Base-by-base conservation (phyloP, 257 asterid genomes). In the Penstemon eatonii region DNA sequence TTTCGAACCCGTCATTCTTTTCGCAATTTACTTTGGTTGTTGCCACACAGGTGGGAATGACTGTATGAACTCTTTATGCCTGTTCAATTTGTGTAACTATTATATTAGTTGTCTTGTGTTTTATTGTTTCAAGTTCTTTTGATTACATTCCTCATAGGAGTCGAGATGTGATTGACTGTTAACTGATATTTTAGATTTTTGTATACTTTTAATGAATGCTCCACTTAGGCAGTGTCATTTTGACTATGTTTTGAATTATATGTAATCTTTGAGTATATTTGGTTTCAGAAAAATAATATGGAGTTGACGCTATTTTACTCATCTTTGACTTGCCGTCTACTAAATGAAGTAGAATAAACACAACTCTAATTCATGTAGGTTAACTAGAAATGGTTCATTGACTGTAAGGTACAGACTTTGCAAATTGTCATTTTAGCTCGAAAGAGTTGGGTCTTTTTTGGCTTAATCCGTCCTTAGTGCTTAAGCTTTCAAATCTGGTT, bases 21-120 rank as follows among this genome's bases (percentile, higher is more conserved):
- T 83, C 90, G 10, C 96, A 91, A 67, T 94, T 91, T 76, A 89
- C 99, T 36, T 81, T 91, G 85, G 90, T 94, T 59, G 78, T 91
- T 65, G 89, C 92, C 68, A 88, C 96, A 10, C 97, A 85, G 96
- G 96, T 90, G 51, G 33, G 33, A 25, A 25, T 33, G 60, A 43
- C 12, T 43, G 12, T 64, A n/a, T 66, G 63, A 71, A 15, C 19
- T 63, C 36, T 70, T 12, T 49, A 8, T 62, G 61, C 10, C 41
- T 70, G 19, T 75, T 4, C 33, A 41, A 10, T 10, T 13, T 46
- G 3, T 38, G 13, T 72, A 10, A 10, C 5, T 4, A 6, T 63
- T 18, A 37, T 57, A 15, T 60, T 54, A 12, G 42, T 65, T 18
- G 3, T n/a, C 36, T 2, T 40, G 10, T 15, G 55, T 42, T 66